Conservation (phyloP, 2,329 filamentous ascomycete genomes). For the Botryotinia globosa region DNA sequence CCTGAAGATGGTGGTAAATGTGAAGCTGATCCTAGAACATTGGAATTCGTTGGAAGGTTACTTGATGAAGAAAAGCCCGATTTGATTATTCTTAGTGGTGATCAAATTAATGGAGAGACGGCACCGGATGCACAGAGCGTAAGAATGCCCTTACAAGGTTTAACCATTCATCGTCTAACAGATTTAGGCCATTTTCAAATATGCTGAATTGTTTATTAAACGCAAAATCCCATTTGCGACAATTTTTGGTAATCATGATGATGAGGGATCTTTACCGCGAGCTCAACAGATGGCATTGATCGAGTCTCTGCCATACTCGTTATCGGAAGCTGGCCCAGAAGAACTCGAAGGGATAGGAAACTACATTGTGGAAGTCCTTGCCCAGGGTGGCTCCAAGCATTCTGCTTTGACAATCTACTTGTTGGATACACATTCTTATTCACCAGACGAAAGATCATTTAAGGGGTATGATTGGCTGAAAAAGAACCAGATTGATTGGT, state of each 20-base stretch:
- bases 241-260: slow-evolving; percentile 97
- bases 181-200: slow-evolving; percentile 84
- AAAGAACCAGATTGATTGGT: slow-evolving; percentile 91
- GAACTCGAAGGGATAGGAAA: slow-evolving; percentile 90
- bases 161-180: background rate
- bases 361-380: slow-evolving; percentile 87
- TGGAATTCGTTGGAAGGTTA: slow-evolving; percentile 81
- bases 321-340: slow-evolving; percentile 79
- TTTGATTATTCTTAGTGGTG: slow-evolving; percentile 84
- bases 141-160: slow-evolving; percentile 36
- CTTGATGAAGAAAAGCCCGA: slow-evolving; percentile 93
- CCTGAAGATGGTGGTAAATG: slow-evolving; percentile 76
- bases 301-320: slow-evolving; percentile 81
- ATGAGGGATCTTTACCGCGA: slow-evolving; percentile 74
- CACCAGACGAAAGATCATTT: slow-evolving; percentile 82
- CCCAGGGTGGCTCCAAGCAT: slow-evolving; percentile 74
- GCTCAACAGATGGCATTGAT: slow-evolving; percentile 80
- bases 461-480: slow-evolving; percentile 98
- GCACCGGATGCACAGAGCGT: slow-evolving; percentile 86
- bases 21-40: slow-evolving; percentile 85
- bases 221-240: slow-evolving; percentile 88
- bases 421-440: slow-evolving; percentile 89
- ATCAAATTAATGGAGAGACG: slow-evolving; percentile 93
- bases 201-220: slow-evolving; percentile 77
- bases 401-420: slow-evolving; percentile 93